Percentiles rank a stretch among this genome's conserved stretches.
These are phyloP conservation scores for Rutstroemia sp. DNA, from an alignment of 2,329 filamentous ascomycete genomes.

Conservation along the genomic window DNA sequence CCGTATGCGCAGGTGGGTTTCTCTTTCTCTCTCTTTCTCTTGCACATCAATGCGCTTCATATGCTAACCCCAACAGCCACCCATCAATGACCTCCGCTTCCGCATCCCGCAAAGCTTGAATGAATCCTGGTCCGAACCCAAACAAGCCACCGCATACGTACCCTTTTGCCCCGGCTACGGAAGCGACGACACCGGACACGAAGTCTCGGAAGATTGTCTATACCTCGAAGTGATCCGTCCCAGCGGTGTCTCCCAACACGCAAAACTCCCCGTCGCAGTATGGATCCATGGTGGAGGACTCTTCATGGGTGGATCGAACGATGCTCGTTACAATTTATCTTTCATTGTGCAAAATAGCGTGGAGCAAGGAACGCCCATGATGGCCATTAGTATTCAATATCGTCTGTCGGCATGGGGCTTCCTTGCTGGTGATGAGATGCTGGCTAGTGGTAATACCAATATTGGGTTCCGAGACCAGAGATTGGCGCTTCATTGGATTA, in stretches of 20 bases:
- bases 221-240: conserved; percentile 47
- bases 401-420: conserved; percentile 40
- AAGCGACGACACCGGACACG: conserved; percentile 14
- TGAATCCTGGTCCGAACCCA: conserved; percentile 12
- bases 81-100: conserved; percentile 20
- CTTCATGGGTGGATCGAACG: conserved; percentile 25
- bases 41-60: background rate
- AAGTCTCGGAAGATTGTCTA: conserved; percentile 41
- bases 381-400: conserved; percentile 40
- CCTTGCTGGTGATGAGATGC: conserved; percentile 34
- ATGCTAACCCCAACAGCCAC: conserved; percentile 12
- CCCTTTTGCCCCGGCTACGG: conserved; percentile 23
- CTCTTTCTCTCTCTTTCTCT: background rate
- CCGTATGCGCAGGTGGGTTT: conserved; percentile 18
- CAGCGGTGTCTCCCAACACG: background rate
- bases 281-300: conserved; percentile 48
- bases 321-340: conserved; percentile 19
- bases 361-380: conserved; percentile 37
- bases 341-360: conserved; percentile 31
- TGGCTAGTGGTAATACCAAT: conserved; percentile 36
- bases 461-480: conserved; percentile 38
- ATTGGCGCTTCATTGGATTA: conserved; percentile 36
- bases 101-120: conserved; percentile 17
- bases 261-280: conserved; percentile 41
- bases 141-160: conserved; percentile 14